Percentiles rank a stretch among this genome's conserved stretches.
These are phyloP conservation scores for Taphrina wiesneri DNA, from an alignment of 1,139 yeast species.

Conservation along the genomic window DNA sequence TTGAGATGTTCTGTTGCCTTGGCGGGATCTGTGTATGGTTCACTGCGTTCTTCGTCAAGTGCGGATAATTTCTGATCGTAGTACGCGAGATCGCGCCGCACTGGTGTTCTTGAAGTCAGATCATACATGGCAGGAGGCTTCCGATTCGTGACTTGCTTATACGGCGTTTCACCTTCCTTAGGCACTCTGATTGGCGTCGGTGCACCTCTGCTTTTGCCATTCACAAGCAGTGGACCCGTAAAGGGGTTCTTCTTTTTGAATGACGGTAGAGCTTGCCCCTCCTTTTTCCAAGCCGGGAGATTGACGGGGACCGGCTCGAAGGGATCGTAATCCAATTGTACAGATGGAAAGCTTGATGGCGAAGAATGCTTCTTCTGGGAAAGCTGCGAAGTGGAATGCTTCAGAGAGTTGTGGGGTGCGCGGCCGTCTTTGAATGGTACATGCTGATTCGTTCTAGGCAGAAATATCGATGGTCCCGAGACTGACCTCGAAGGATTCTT, in stretches of 20 bases:
- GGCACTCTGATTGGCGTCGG: constrained; percentile 27
- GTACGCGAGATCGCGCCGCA: not conserved
- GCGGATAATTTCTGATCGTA: not conserved
- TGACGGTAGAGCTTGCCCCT: constrained; percentile 8
- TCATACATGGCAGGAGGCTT: constrained; percentile 12
- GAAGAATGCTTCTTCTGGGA: not conserved
- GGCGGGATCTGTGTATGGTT: constrained; percentile 22
- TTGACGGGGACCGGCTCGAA: constrained; percentile 27
- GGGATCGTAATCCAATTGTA: constrained; percentile 13
- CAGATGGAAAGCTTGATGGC: constrained; percentile 8
- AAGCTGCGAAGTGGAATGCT: not conserved
- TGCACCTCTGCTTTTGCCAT: not conserved
- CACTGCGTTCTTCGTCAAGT: constrained; percentile 6
- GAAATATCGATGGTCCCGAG: constrained; percentile 8
- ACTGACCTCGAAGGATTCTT: constrained; percentile 12
- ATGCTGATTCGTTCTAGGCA: constrained; percentile 3
- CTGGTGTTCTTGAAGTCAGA: constrained; percentile 7
- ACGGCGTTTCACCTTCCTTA: constrained; percentile 26
- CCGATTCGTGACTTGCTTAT: not conserved
- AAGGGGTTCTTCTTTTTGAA: constrained; percentile 19
- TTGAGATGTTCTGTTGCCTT: constrained; percentile 63
- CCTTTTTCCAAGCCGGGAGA: constrained; percentile 18
- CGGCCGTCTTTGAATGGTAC: constrained; percentile 22
- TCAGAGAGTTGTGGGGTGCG: constrained; percentile 9
- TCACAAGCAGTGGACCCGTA: constrained; percentile 2